Evolutionary conservation across 2,329 filamentous ascomycete species (phyloP), one percentile per base, ranked within the genome.

Genomic region (Fusarium nisikadoi): DNA sequence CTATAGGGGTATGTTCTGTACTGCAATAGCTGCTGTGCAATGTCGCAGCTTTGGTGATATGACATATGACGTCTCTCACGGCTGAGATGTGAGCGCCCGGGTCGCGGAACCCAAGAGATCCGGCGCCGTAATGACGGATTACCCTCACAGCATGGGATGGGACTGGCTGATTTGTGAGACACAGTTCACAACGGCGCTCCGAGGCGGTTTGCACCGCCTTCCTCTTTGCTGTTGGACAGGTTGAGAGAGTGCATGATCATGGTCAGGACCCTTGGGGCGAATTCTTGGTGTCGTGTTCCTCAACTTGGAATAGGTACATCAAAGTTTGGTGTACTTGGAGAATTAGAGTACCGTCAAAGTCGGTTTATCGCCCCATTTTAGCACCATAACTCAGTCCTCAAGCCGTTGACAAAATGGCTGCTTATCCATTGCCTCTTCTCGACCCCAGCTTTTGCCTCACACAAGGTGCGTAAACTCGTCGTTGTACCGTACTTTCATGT

Each of bases 41-140:
- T 68, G 57, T 14, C 58, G 61, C 67, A 65, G 68, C 73, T 65
- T 54, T 60, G 52, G 49, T 70, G 67, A 72, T 60, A 73, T 71
- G 71, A 71, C 64, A 72, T 60, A 71, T 69, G 74, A 75, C 64
- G 57, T 76, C 42, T 41, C 35, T 59, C 31, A 47, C 45, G 62
- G 59, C 59, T 65, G 62, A 67, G 41, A 53, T 52, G 49, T 65
- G 55, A 72, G 70, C 49, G 54, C 64, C 57, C 68, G 50, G 62
- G 62, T 31, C 29, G 42, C 70, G 65, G 70, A 66, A 61, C 53
- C 20, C 41, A 58, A 20, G 64, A 63, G 64, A 69, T 65, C 69
- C 70, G 70, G 65, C 61, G 53, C 70, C 65, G 65, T 62, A 49
- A 39, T 65, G 55, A 62, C 62, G 68, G 70, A 55, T 65, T 63